These are phyloP conservation scores for Musa troglodytarum DNA, from an alignment of 176 grass and related monocot genomes.

Conservation along the genomic window DNA sequence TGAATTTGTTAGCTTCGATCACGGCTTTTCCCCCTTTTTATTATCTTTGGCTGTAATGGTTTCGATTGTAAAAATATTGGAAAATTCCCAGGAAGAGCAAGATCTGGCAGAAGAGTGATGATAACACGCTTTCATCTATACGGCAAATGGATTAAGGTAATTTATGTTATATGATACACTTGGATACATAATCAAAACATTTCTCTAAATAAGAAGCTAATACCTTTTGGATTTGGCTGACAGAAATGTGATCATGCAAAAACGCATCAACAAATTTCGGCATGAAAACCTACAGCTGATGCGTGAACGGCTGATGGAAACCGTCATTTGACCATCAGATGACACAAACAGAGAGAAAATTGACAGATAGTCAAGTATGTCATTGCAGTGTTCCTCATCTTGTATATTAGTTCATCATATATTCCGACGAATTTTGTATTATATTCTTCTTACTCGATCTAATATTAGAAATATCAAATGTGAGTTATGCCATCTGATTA, in stretches of 20 bases:
- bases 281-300: conserved; percentile 6
- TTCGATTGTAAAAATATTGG: neutral
- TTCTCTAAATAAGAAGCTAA: neutral
- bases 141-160: conserved; percentile 76
- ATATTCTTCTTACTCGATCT: neutral
- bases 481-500: too few relatives aligned
- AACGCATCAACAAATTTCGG: neutral
- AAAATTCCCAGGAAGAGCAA: conserved; percentile 56
- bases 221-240: neutral
- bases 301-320: conserved; percentile 67
- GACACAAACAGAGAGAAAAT: conserved; percentile 59
- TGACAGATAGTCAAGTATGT: conserved; percentile 23
- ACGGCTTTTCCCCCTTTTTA: neutral
- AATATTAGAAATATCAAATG: neutral
- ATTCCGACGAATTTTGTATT: neutral
- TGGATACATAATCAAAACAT: neutral
- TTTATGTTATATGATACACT: neutral
- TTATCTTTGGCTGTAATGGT: neutral
- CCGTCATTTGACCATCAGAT: conserved; percentile 61
- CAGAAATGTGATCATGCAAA: neutral
- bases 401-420: neutral
- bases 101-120: conserved; percentile 89
- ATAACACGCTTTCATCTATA: conserved; percentile 81
- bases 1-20: neutral
- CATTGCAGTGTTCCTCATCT: neutral